These are phyloP conservation scores for Metschnikowia drakensbergensis DNA, from an alignment of 805 yeast genomes.

Conservation along the genomic window DNA sequence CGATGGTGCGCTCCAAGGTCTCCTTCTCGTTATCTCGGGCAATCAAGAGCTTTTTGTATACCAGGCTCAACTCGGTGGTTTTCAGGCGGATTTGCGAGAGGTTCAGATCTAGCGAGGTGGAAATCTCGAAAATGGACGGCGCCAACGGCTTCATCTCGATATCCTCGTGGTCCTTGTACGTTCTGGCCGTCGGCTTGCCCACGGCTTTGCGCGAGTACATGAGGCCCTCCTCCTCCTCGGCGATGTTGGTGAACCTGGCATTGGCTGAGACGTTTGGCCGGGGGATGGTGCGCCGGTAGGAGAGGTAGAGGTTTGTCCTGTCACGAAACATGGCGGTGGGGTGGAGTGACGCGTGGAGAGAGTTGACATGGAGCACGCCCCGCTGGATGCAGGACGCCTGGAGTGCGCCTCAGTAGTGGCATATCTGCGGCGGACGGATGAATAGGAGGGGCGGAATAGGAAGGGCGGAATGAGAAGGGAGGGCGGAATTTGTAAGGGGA, in stretches of 20 bases:
- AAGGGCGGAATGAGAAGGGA: too few species aligned
- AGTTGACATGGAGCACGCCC: background rate
- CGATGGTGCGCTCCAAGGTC: slow-evolving; percentile 72
- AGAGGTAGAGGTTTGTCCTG: slow-evolving; percentile 84
- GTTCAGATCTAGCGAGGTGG: slow-evolving; percentile 65
- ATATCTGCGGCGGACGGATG: too few species aligned
- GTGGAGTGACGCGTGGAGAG: background rate
- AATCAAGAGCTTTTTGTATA: slow-evolving; percentile 77
- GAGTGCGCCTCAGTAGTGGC: background rate
- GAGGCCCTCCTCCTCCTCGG: slow-evolving; percentile 60
- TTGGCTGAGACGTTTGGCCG: slow-evolving; percentile 35
- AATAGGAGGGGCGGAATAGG: too few species aligned
- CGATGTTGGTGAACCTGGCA: slow-evolving; percentile 35
- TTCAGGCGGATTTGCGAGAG: slow-evolving; percentile 50
- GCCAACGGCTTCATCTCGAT: slow-evolving; percentile 67
- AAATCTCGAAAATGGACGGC: slow-evolving; percentile 73
- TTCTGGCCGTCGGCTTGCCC: background rate
- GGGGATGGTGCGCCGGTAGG: slow-evolving; percentile 87
- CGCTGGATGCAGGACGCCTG: background rate
- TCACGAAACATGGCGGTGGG: slow-evolving; percentile 71
- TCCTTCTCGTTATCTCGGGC: slow-evolving; percentile 86
- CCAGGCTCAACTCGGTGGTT: slow-evolving; percentile 56
- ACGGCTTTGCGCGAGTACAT: slow-evolving; percentile 31
- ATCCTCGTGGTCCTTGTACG: slow-evolving; percentile 22
- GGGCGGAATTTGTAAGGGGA: too few species aligned